phyloP scores from a whole-genome alignment of 805 yeast genomes.

The Clavispora asparagi region DNA sequence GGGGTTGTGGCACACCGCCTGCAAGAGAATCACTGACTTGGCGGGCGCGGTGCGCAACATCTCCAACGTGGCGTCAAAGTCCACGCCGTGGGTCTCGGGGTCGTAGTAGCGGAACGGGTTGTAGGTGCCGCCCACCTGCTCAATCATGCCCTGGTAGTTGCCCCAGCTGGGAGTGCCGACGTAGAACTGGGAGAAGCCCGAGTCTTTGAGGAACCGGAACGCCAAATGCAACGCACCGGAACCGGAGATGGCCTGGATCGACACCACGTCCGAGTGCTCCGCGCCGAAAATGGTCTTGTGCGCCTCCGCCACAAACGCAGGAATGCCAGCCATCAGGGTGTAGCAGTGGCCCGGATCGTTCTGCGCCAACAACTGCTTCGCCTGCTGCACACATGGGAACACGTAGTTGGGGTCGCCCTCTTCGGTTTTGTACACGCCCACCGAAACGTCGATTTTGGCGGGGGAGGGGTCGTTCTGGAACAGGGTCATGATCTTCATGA shows the following conservation, averaged over 20 bases:
- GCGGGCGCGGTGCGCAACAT: constrained; percentile 27
- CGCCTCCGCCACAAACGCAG: constrained; percentile 31
- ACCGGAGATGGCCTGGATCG: constrained; percentile 38
- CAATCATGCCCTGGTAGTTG: constrained; percentile 34
- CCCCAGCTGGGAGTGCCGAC: constrained; percentile 38
- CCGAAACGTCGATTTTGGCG: constrained; percentile 36
- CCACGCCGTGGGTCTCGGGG: constrained; percentile 21
- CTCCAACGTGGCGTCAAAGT: constrained; percentile 20
- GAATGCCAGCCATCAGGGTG: constrained; percentile 38
- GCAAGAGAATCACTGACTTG: constrained; percentile 32
- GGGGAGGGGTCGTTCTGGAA: constrained; percentile 22
- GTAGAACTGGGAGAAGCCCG: constrained; percentile 20
- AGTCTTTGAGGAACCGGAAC: constrained; percentile 17
- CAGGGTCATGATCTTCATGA: constrained; percentile 12
- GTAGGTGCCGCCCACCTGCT: constrained; percentile 24
- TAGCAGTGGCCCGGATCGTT: constrained; percentile 43
- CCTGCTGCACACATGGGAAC: constrained; percentile 34
- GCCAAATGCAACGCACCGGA: constrained; percentile 41
- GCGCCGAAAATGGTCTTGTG: constrained; percentile 34
- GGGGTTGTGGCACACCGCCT: constrained; percentile 43
- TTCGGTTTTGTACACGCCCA: constrained; percentile 43
- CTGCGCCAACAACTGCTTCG: constrained; percentile 25
- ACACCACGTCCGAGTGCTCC: constrained; percentile 23
- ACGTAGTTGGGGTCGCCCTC: constrained; percentile 27
- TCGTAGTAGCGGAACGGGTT: constrained; percentile 28